Evolutionary conservation across 805 yeast genomes (phyloP), one percentile per base, ranked within the genome.

Genomic region (Priceomyces haplophilus): DNA sequence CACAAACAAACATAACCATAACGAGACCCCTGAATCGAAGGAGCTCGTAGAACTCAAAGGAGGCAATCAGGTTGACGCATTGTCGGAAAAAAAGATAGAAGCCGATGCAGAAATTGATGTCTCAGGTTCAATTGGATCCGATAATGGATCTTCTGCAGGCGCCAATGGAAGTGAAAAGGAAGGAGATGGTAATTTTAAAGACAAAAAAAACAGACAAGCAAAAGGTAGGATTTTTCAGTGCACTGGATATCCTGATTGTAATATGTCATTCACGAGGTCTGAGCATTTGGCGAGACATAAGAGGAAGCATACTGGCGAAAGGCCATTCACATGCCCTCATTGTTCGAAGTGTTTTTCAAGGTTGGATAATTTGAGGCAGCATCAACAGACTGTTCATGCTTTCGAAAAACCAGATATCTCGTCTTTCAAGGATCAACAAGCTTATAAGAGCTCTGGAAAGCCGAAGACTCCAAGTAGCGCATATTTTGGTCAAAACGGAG

Each of bases 281-380:
- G 97, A 90, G 60, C 97, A 90, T 64, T 73, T 89, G 52, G 96
- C 96, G 1, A 73, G 97, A 45, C 97, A 89, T 66, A 84, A 90
- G 41, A 70, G 97, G 45, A 90, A 89, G 55, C 97, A 89, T 61
- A 90, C 97, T 0, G 97, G 97, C 34, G 97, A 89, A 61, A 72
- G 96, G 44, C 97, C 97, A 2, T 89, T 88, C 61, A 80, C 85
- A 41, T 89, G 97, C 62, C 84, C 83, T 38, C 85, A 84, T 60
- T 87, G 95, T 59, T 71, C 81, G 25, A 81, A 89, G 56, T 76
- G 80, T 57, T 89, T 89, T 59, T 82, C 89, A 13, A 74, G 97
- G 37, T 67, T 90, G 45, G 97, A 90, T 63, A 90, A 90, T 60
- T 72, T 90, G 48, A 75, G 96, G 46, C 97, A 90, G 65, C 97